phyloP scores from a whole-genome alignment of 176 grass and related monocot species.

The bread wheat (Triticum aestivum) region DNA sequence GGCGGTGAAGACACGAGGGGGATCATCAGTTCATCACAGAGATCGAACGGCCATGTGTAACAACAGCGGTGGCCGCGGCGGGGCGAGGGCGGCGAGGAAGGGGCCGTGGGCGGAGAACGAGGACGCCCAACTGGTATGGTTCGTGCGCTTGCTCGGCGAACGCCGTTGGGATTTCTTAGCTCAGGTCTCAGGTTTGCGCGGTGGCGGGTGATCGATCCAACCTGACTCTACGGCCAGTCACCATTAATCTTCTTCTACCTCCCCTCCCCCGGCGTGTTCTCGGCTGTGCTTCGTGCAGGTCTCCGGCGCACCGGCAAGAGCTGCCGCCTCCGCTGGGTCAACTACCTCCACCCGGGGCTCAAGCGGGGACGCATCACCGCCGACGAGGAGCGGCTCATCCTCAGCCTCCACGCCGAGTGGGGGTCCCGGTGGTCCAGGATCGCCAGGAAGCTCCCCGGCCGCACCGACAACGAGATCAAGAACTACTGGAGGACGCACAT shows the following conservation, averaged over 20 bases:
- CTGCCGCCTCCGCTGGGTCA: conserved; percentile 86
- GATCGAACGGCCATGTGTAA: background rate
- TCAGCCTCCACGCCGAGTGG: conserved; percentile 75
- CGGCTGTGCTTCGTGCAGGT: conserved; percentile 45
- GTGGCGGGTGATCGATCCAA: conserved; percentile 81
- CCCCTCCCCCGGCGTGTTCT: background rate
- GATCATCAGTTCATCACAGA: background rate
- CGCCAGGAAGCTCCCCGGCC: conserved; percentile 82
- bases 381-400: conserved; percentile 79
- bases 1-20: background rate
- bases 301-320: conserved; percentile 89
- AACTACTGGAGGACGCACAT: conserved; percentile 97
- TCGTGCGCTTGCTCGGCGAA: conserved; percentile 99
- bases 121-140: conserved; percentile 99
- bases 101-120: conserved; percentile 96
- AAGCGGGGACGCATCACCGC: conserved; percentile 81
- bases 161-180: conserved; percentile 99
- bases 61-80: background rate
- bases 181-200: conserved; percentile 99
- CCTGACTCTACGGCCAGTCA: background rate
- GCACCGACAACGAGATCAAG: conserved; percentile 99
- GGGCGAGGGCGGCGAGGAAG: conserved; percentile 39
- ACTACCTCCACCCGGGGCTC: conserved; percentile 87
- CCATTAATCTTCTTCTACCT: background rate
- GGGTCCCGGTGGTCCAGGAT: conserved; percentile 90